Percentiles rank a stretch among this genome's conserved stretches.
Evolutionary conservation across 2,329 filamentous ascomycete genomes (phyloP).

Genomic region (Tolypocladium inflatum): DNA sequence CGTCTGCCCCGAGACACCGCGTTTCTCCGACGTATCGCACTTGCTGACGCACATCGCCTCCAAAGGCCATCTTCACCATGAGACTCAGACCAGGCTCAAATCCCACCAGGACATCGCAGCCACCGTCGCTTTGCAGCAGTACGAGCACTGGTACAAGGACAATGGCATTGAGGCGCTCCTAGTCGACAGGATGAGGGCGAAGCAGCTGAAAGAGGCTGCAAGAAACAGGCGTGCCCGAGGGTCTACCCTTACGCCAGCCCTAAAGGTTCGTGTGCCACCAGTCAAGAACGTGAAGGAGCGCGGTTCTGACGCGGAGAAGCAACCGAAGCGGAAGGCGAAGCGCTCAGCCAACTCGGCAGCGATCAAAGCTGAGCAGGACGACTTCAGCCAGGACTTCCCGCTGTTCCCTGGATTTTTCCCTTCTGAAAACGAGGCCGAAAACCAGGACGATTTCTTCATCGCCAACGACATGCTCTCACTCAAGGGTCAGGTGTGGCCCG

Average conservation of each 20-base stretch:
- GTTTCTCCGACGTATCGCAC: slow-evolving; percentile 85
- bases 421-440: slow-evolving; percentile 17
- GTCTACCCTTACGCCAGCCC: slow-evolving; percentile 5
- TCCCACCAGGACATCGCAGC: slow-evolving; percentile 58
- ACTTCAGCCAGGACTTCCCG: slow-evolving; percentile 13
- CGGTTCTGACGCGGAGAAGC: slow-evolving; percentile 1
- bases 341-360: slow-evolving; percentile 9
- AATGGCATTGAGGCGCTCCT: slow-evolving; percentile 65
- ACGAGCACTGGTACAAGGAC: slow-evolving; percentile 68
- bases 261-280: slow-evolving; percentile 11
- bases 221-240: slow-evolving; percentile 37
- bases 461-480: slow-evolving; percentile 31
- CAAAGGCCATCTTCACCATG: slow-evolving; percentile 80
- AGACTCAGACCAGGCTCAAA: slow-evolving; percentile 71
- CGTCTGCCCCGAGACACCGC: slow-evolving; percentile 71
- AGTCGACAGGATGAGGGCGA: slow-evolving; percentile 66
- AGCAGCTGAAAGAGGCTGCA: slow-evolving; percentile 55
- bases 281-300: not conserved
- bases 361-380: slow-evolving; percentile 19
- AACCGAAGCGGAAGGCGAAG: slow-evolving; percentile 20
- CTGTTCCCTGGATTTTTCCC: slow-evolving; percentile 18
- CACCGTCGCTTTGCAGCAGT: slow-evolving; percentile 52
- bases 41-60: slow-evolving; percentile 86
- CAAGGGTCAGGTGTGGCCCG: slow-evolving; percentile 66
- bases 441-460: slow-evolving; percentile 15